Percentiles rank a stretch among this genome's conserved stretches.
phyloP scores from a whole-genome alignment of 257 asterid genomes.

The Solanum ahanhuiri region DNA sequence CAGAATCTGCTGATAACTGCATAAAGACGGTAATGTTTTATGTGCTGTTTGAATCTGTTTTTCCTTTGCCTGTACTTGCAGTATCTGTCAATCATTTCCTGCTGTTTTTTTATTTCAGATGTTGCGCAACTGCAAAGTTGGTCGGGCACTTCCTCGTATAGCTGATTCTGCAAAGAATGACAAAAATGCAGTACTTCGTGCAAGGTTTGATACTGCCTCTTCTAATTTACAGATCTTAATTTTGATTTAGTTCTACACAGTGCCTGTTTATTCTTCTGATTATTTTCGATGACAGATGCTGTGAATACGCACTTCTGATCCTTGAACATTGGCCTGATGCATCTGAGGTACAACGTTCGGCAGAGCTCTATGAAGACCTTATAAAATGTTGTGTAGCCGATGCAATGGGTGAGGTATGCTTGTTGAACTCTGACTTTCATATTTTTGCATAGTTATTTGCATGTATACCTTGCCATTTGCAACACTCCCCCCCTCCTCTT shows the following conservation, averaged over 20 bases:
- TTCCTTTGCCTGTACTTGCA: neutral
- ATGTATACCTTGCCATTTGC: neutral
- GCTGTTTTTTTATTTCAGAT: slow-evolving; percentile 33
- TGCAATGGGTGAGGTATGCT: slow-evolving; percentile 95
- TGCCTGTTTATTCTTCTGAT: neutral
- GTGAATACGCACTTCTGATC: slow-evolving; percentile 90
- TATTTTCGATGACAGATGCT: slow-evolving; percentile 44
- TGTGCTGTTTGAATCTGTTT: neutral
- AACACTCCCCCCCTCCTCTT: neutral
- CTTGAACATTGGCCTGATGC: slow-evolving; percentile 99
- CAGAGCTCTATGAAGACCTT: slow-evolving; percentile 90
- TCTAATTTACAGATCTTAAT: neutral
- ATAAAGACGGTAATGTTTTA: slow-evolving; percentile 70
- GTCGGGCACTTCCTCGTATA: slow-evolving; percentile 83
- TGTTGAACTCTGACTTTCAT: neutral
- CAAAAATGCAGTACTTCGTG: slow-evolving; percentile 91
- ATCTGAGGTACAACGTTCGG: slow-evolving; percentile 91
- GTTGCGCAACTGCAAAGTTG: slow-evolving; percentile 94
- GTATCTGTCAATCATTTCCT: neutral
- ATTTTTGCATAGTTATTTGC: neutral
- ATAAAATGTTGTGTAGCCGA: slow-evolving; percentile 87
- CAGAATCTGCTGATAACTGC: slow-evolving; percentile 99
- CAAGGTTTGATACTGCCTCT: slow-evolving; percentile 43
- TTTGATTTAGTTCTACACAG: neutral
- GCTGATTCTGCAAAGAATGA: slow-evolving; percentile 92